Percentiles rank a stretch among this genome's conserved stretches.
phyloP scores from a whole-genome alignment of 163 green algal genomes.

The Scenedesmus sp. region DNA sequence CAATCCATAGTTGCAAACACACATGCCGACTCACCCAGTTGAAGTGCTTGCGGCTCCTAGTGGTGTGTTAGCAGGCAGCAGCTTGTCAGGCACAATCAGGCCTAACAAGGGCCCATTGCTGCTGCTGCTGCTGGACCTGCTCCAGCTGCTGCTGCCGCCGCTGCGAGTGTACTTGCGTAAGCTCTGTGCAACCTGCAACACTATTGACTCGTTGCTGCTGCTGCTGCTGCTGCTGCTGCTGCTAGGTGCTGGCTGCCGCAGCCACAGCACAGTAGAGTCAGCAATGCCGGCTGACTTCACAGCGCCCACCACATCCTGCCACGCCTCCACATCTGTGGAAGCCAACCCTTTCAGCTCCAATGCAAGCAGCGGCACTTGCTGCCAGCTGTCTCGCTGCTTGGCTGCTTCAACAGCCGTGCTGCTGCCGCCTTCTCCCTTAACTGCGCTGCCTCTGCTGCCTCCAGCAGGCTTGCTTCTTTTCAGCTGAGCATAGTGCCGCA shows the following conservation, averaged over 20 bases:
- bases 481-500: background rate
- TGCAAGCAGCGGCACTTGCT: background rate
- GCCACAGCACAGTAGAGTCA: background rate
- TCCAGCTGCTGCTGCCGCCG: background rate
- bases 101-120: background rate
- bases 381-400: background rate
- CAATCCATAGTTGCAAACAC: background rate
- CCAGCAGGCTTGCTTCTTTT: background rate
- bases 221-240: constrained; percentile 2
- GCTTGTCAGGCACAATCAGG: constrained; percentile 13
- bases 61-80: background rate
- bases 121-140: background rate
- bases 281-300: background rate
- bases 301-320: background rate
- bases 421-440: background rate
- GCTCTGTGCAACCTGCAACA: constrained; percentile 12
- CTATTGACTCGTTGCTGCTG: background rate
- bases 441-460: background rate
- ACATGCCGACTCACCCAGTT: background rate
- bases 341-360: constrained; percentile 11
- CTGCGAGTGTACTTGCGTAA: background rate
- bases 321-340: background rate
- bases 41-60: background rate
- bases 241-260: background rate
- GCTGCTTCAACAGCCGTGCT: background rate